Evolutionary conservation across 2,329 filamentous ascomycete genomes (phyloP), one percentile per base, ranked within the genome.

Genomic region (Stagonosporopsis tanaceti): DNA sequence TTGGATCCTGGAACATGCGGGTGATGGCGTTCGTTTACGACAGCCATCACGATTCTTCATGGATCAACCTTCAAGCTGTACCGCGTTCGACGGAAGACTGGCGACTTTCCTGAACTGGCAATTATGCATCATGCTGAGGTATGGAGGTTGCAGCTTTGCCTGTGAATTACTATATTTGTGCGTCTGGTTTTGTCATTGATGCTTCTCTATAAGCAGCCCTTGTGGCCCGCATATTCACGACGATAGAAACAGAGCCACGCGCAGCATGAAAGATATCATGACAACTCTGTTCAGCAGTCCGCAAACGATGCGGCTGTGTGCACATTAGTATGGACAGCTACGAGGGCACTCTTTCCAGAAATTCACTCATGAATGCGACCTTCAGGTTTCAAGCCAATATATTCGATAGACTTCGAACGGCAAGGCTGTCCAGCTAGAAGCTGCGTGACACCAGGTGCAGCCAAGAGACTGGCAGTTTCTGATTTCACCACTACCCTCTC

Each of bases 21-120:
- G 20, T 46, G 30, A 47, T 35, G 37, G 52, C 39, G 37, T 46
- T 61, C 59, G 51, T 55, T 61, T 58, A 56, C 28, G 50, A 50
- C 53, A 58, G 47, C 53, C 47, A 51, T 50, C 55, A 53, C 44
- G 35, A 37, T 27, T 47, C 47, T 63, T 53, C 63, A 65, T 65
- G 63, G 63, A 65, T 65, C 53, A 65, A 61, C 63, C 63, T 58
- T 65, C 51, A 60, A 56, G 54, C 51, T 59, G 42, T 45, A 63
- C 63, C 62, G 63, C 47, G 40, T 56, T 65, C 63, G 47, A 65
- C 56, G 53, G 50, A 39, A 47, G n/a, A 37, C 12, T n/a, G 7
- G 25, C 2, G 22, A 40, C 25, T 50, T 56, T 20, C 45, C 47
- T 38, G 38, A 50, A 41, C 22, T n/a, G 41, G 53, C 32, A 56